Evolutionary conservation across 2,329 filamentous ascomycete species (phyloP), one percentile per base, ranked within the genome.

Genomic region (Paradendryphiella salina): DNA sequence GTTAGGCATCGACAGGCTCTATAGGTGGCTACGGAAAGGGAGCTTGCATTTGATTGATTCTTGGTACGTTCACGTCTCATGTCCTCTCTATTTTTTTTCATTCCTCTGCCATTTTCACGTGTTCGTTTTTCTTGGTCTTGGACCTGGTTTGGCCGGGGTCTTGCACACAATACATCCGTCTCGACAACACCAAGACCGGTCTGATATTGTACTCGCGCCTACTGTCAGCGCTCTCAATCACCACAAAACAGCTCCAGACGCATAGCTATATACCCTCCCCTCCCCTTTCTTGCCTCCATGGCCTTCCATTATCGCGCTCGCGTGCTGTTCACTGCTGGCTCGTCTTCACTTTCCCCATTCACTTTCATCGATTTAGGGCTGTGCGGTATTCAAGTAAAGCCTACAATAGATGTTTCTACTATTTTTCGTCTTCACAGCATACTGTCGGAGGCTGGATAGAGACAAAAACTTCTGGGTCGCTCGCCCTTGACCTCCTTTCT

Each of bases 321-420:
- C 21, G 32, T 17, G 40, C 46, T 18, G 15, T 37, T 31, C 14
- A 31, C 40, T 36, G 15, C 14, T 18, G 23, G 26, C 28, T 42
- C 50, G 45, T 48, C 33, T 46, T 43, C 42, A 46, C 50, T 18
- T 32, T 5, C 3, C n/a, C 14, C 46, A 26, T 59, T 57, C 56
- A 58, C 60, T 13, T 59, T 58, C 57, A 59, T 52, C 53, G 43
- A 45, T 14, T 44, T 26, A 46, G 41, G 44, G 14, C 20, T 41
- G 14, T 45, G 36, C 36, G 34, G 17, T 46, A 33, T 42, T 48
- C 36, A 46, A 46, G 35, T 28, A 48, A 44, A 37, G 46, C 10
- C 15, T 35, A 56, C 49, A 56, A 52, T 56, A 49, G 46, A 40
- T 9, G 6, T 20, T 5, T 3, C 15, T 35, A 11, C 36, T 52